Conservation (phyloP, 148 eudicot genomes). For the Simmondsia chinensis region DNA sequence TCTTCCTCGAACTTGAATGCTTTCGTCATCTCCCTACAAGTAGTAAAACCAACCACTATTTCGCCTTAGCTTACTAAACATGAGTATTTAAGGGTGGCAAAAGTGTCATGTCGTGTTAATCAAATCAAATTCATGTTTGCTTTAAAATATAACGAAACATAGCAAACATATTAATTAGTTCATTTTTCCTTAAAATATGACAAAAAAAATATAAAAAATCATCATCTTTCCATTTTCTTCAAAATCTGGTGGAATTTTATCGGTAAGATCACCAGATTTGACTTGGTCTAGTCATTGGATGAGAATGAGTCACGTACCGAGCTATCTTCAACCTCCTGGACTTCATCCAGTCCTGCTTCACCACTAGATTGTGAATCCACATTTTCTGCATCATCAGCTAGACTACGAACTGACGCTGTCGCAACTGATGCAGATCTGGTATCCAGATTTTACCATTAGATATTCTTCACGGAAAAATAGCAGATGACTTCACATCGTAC, state of each 20-base stretch:
- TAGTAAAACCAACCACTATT: constrained; percentile 1
- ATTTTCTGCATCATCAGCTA: constrained; percentile 67
- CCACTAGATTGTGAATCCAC: constrained; percentile 79
- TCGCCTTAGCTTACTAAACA: neutral
- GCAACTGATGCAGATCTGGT: constrained; percentile 75
- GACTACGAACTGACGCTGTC: constrained; percentile 53
- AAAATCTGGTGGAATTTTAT: neutral
- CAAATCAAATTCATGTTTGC: too few relatives aligned
- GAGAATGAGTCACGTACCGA: constrained; percentile 66
- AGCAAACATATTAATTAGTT: too few relatives aligned
- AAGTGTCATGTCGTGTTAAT: neutral
- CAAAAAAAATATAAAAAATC: too few relatives aligned
- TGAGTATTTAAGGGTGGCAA: too few relatives aligned
- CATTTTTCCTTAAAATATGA: too few relatives aligned
- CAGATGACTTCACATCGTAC: neutral
- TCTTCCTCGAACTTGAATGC: constrained; percentile 34
- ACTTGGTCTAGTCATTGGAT: too few relatives aligned
- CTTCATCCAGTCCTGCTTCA: constrained; percentile 32
- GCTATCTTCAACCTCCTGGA: constrained; percentile 48
- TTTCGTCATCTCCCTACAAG: constrained; percentile 46
- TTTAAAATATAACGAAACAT: too few relatives aligned
- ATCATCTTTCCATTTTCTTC: neutral
- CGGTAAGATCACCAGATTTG: constrained; percentile 4
- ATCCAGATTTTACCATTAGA: constrained; percentile 4
- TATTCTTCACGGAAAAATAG: neutral